Evolutionary conservation across 1,284 basidiomycete species (phyloP).

Genomic region (Ganoderma multipileum): DNA sequence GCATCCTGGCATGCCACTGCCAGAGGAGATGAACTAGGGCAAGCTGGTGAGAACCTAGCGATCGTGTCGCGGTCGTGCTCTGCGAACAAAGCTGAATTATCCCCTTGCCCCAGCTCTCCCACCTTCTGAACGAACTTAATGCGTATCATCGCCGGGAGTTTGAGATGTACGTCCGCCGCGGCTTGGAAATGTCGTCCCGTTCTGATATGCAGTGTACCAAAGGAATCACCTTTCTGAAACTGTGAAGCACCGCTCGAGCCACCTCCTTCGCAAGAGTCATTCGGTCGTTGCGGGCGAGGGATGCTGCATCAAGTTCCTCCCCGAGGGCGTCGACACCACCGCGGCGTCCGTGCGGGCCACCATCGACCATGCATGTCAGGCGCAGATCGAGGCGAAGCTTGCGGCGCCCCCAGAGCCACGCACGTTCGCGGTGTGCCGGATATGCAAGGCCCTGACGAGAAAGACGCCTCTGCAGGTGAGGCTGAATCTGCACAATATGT

Average conservation of each 20-base stretch:
- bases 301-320: conserved; percentile 12
- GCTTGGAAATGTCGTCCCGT: no score
- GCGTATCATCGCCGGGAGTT: no score
- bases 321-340: conserved; percentile 10
- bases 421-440: background rate
- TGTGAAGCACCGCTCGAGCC: background rate
- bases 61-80: no score
- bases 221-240: no score
- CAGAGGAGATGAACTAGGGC: conserved; percentile 4
- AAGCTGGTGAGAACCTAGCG: conserved; percentile 22
- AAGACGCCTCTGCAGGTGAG: background rate
- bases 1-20: conserved; percentile 9
- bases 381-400: background rate
- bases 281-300: background rate
- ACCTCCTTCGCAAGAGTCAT: background rate
- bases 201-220: no score
- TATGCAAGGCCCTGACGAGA: background rate
- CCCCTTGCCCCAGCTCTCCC: no score
- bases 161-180: no score
- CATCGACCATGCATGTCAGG: background rate
- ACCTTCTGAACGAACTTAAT: no score
- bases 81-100: no score
- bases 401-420: background rate
- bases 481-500: background rate
- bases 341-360: background rate